Evolutionary conservation across 2,329 filamentous ascomycete species (phyloP), one percentile per base, ranked within the genome.

Genomic region (Fusarium nanum): DNA sequence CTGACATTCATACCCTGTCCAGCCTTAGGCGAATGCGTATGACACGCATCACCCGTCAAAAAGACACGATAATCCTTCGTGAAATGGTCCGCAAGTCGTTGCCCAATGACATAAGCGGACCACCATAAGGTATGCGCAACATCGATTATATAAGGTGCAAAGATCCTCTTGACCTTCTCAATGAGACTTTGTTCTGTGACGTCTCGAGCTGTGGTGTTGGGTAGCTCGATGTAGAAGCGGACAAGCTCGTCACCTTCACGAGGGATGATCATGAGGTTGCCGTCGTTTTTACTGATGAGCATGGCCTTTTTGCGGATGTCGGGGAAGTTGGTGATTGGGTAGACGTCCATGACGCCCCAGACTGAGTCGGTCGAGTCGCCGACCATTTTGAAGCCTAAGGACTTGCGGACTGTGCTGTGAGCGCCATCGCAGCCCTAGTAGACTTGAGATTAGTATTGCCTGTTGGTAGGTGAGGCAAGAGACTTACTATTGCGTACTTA

Each of bases 1-100:
- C 84, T 87, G 5, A 91, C 87, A 67, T 93, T 93, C 90, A 92
- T 92, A 11, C 91, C 90, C 75, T 92, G 89, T 1, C 89, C 89
- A 1, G 88, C 89, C 74, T 91, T 91, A 8, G 89, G 89, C 0
- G 67, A 68, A 7, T 11, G 84, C 82, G 75, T 86, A 81, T 74
- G 72, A 85, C 90, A 77, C 89, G 90, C 72, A 28, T 71, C 91
- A 4, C 91, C 91, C 0, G 89, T 89, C 5, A 93, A 81, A 73
- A 94, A 93, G 11, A 94, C 82, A 6, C 89, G 84, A 25, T 86
- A 83, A 14, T 82, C 78, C 9, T 82, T 82, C 0, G 91, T 85
- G 8, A 75, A 75, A 3, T 60, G 64, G 0, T 74, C 67, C 0
- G 68, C 62, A 1, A 74, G 53, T 1, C 91, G 83, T 74, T 92